Percentiles rank a stretch among this genome's conserved stretches.
These are phyloP conservation scores for Ulmus americana DNA, from an alignment of 331 rosid species.

Conservation along the genomic window DNA sequence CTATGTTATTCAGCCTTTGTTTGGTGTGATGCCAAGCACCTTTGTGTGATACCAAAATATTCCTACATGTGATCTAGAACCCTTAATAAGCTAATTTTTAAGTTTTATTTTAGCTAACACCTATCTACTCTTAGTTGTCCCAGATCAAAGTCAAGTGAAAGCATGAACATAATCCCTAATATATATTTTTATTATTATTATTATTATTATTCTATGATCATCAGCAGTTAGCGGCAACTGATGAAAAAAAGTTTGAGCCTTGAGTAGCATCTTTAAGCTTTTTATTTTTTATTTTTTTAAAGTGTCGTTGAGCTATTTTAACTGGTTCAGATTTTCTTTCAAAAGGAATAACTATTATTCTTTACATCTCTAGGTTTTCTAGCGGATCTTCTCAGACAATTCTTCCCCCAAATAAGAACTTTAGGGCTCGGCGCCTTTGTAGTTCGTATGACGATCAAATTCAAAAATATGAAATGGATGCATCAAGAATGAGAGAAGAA, in stretches of 20 bases:
- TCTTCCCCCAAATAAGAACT: constrained; percentile 46
- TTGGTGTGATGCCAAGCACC: too few relatives aligned
- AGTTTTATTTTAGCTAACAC: too few relatives aligned
- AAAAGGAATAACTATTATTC: constrained; percentile 14
- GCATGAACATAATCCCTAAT: not conserved
- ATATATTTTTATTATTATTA: not conserved
- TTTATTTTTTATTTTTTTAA: not conserved
- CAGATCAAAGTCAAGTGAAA: too few relatives aligned
- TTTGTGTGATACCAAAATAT: too few relatives aligned
- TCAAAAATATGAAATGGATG: constrained; percentile 31
- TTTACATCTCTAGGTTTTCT: constrained; percentile 53
- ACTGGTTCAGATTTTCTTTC: not conserved
- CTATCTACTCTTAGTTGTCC: too few relatives aligned
- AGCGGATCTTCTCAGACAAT: constrained; percentile 73
- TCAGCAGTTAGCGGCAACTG: constrained; percentile 1
- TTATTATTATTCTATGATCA: not conserved
- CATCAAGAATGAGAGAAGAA: constrained; percentile 32
- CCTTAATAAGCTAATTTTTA: too few relatives aligned
- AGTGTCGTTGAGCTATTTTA: not conserved
- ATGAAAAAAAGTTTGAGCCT: not conserved
- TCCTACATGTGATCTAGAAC: too few relatives aligned
- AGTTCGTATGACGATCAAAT: constrained; percentile 60
- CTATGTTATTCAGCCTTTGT: too few relatives aligned
- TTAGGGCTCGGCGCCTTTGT: constrained; percentile 57
- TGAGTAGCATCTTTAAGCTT: not conserved